These are phyloP conservation scores for Rhizopus sp. DNA, from an alignment of 371 early-diverging fungal species.

Conservation along the genomic window DNA sequence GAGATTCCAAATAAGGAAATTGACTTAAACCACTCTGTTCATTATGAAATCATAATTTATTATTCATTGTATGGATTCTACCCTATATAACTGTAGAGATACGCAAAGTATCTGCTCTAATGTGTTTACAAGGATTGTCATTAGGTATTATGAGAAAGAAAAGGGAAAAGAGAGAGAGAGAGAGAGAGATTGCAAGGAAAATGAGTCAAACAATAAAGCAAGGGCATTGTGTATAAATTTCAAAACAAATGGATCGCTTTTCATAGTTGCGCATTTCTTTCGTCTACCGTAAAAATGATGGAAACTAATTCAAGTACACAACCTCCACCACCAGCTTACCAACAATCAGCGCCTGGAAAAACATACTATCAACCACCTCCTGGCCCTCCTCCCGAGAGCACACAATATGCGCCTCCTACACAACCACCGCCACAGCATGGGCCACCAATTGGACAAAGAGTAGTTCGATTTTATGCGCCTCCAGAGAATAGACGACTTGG, in stretches of 20 bases:
- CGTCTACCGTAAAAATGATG: background rate
- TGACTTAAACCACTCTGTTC: no score
- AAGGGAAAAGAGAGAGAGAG: no score
- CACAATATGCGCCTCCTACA: conserved; percentile 3
- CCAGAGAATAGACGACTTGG: conserved; percentile 25
- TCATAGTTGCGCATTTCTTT: background rate
- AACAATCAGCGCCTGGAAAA: conserved; percentile 10
- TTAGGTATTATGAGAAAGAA: no score
- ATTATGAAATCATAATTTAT: no score
- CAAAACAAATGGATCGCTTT: background rate
- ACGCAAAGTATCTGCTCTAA: no score
- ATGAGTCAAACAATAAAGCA: no score
- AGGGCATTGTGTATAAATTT: no score
- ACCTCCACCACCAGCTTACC: conserved; percentile 21
- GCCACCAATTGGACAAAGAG: conserved; percentile 5
- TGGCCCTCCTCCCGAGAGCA: conserved; percentile 5
- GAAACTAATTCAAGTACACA: background rate
- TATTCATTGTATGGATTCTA: no score
- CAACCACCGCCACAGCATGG: conserved; percentile 11
- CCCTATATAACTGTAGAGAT: no score
- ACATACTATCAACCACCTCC: conserved; percentile 29
- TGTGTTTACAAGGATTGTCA: no score
- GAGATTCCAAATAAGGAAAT: no score
- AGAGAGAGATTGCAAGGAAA: no score
- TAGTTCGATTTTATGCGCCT: conserved; percentile 29